Evolutionary conservation across 2,329 filamentous ascomycete genomes (phyloP).

Genomic region (Trichophyton equinum): DNA sequence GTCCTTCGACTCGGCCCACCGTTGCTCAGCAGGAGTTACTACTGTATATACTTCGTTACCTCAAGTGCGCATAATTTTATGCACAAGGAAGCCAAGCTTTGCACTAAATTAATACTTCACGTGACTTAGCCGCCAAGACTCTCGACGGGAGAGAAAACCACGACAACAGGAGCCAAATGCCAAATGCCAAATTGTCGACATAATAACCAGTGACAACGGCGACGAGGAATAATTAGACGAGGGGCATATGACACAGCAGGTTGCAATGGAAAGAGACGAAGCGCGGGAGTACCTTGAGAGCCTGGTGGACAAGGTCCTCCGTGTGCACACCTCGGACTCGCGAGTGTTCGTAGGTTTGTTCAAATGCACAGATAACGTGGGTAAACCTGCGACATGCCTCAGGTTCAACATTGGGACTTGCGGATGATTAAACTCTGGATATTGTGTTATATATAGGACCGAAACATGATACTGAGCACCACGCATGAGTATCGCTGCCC

Average conservation of each 20-base stretch:
- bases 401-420: background rate
- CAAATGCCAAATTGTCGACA: background rate
- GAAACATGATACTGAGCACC: conserved; percentile 72
- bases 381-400: conserved; percentile 20
- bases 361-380: conserved; percentile 86
- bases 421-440: background rate
- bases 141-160: background rate
- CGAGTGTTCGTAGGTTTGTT: conserved; percentile 83
- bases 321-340: conserved; percentile 66
- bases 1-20: too few relatives aligned
- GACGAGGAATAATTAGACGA: background rate
- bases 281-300: conserved; percentile 36
- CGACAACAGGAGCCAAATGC: background rate
- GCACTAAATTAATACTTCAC: too few relatives aligned
- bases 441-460: conserved; percentile 46
- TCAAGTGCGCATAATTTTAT: too few relatives aligned
- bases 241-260: background rate
- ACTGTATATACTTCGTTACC: too few relatives aligned
- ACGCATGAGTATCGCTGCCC: conserved; percentile 85
- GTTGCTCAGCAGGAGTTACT: too few relatives aligned
- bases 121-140: background rate
- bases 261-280: conserved; percentile 25
- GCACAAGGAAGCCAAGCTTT: too few relatives aligned
- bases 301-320: conserved; percentile 65
- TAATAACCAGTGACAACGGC: background rate